phyloP scores from a whole-genome alignment of 805 yeast species.

The Diddensiella caesifluorescens region DNA sequence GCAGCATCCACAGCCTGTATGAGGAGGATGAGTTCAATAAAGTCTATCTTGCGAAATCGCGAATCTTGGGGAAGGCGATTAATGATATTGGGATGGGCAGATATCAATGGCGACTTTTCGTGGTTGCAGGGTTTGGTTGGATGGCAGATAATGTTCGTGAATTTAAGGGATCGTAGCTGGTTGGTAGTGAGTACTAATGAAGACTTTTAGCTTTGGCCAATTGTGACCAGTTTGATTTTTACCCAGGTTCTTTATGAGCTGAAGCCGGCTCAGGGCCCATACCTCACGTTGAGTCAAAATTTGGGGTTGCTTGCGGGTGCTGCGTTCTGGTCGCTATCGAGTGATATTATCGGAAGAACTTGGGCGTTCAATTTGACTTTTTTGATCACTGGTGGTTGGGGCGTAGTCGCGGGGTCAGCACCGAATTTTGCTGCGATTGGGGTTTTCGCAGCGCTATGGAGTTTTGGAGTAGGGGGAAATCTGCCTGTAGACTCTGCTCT shows the following conservation, averaged over 20 bases:
- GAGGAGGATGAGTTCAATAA: constrained; percentile 11
- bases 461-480: constrained; percentile 51
- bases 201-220: constrained; percentile 34
- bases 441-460: constrained; percentile 41
- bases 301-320: constrained; percentile 50
- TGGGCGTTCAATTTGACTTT: constrained; percentile 46
- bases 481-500: constrained; percentile 50
- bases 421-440: constrained; percentile 45
- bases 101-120: constrained; percentile 45
- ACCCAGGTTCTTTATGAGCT: constrained; percentile 44
- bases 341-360: constrained; percentile 49
- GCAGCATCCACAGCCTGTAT: constrained; percentile 8
- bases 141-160: constrained; percentile 42
- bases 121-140: constrained; percentile 50
- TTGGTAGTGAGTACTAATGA: too few relatives aligned
- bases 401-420: constrained; percentile 49
- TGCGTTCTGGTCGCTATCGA: constrained; percentile 48
- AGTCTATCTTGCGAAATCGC: constrained; percentile 15
- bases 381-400: constrained; percentile 43
- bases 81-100: constrained; percentile 57
- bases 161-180: too few relatives aligned
- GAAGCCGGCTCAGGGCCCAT: constrained; percentile 41
- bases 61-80: constrained; percentile 42
- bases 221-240: constrained; percentile 42
- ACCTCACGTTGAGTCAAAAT: constrained; percentile 26